Evolutionary conservation across 345 rosid genomes (phyloP).

Genomic region (Ricinus communis): DNA sequence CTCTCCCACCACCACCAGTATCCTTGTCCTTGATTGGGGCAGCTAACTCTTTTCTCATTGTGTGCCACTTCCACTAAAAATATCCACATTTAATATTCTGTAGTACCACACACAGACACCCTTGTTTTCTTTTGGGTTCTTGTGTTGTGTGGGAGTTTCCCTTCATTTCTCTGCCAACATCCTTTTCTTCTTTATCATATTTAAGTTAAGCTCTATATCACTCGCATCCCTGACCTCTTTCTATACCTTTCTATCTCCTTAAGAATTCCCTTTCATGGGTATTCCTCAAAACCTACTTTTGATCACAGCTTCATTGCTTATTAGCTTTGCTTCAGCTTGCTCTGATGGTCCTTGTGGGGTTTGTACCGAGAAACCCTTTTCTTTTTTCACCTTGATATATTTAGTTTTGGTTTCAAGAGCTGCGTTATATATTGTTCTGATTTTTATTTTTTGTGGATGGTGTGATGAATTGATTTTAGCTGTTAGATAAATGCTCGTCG

Average conservation of each 20-base stretch:
- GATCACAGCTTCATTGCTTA: slow-evolving; percentile 11
- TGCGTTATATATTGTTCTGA: not conserved
- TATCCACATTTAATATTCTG: too few relatives aligned
- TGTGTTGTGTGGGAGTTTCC: too few relatives aligned
- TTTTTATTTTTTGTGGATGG: too few relatives aligned
- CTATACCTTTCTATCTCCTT: not conserved
- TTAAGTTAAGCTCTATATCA: not conserved
- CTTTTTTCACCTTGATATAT: not conserved
- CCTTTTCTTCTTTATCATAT: too few relatives aligned
- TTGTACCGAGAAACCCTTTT: not conserved
- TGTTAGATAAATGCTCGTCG: slow-evolving; percentile 51
- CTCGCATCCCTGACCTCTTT: not conserved
- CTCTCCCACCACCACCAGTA: too few relatives aligned
- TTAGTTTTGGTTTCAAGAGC: not conserved
- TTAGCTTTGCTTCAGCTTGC: slow-evolving; percentile 18
- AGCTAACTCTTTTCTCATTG: too few relatives aligned
- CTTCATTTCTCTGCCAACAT: too few relatives aligned
- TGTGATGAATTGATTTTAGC: slow-evolving; percentile 17
- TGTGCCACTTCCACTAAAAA: too few relatives aligned
- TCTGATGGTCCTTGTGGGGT: slow-evolving; percentile 50
- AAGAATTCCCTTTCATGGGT: slow-evolving; percentile 24
- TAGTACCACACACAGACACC: too few relatives aligned
- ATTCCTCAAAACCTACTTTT: slow-evolving; percentile 20
- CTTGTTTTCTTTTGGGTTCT: too few relatives aligned
- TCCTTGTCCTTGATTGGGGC: too few relatives aligned